Evolutionary conservation across 495 filamentous ascomycete species (phyloP), one percentile per base, ranked within the genome.

Genomic region (Apodospora peruviana): DNA sequence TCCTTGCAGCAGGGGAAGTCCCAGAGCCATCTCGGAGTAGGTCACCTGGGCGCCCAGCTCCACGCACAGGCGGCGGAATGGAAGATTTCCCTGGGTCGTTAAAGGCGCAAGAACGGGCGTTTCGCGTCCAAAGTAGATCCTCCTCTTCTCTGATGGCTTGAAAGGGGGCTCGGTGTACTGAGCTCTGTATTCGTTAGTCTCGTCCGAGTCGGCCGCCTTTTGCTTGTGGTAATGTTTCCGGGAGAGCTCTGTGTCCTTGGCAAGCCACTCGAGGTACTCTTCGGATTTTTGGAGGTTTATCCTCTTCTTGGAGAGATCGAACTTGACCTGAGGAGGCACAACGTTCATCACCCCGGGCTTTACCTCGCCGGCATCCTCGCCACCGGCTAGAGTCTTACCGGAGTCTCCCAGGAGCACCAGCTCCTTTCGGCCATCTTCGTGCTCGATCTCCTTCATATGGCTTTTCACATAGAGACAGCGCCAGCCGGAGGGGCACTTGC

Each of bases 1-100:
- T 9, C 93, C 93, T 65, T 96, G 90, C n/a, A 98, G 75, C 42
- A 98, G 68, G 11, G 90, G 89, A 56, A 95, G 66, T 32, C 89
- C 82, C 82, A 97, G 87, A 3, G 94, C 93, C 93, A 98, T 98
- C 61, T 98, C 93, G 0, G 93, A 97, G 71, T 96, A 97, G 3
- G 91, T 98, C 29, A 94, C 70, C 53, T 95, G 87, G 17, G 93
- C 91, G 19, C 93, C 94, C 17, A 96, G 79, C 43, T 86, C 83
- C 0, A 84, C 82, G 58, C 93, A 97, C n/a, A 98, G 80, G 43
- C 94, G 80, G 38, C 93, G 86, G 73, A 96, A 98, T 1, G 93
- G 94, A 22, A 97, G 71, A 57, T 98, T 98, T n/a, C 93, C 93
- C 67, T 96, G 93, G 2, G 93, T 98, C 0, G 93, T 84, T 16